Percentiles rank a stretch among this genome's conserved stretches.
phyloP scores from a whole-genome alignment of 2,329 filamentous ascomycete species.

The Pseudocercospora musae region DNA sequence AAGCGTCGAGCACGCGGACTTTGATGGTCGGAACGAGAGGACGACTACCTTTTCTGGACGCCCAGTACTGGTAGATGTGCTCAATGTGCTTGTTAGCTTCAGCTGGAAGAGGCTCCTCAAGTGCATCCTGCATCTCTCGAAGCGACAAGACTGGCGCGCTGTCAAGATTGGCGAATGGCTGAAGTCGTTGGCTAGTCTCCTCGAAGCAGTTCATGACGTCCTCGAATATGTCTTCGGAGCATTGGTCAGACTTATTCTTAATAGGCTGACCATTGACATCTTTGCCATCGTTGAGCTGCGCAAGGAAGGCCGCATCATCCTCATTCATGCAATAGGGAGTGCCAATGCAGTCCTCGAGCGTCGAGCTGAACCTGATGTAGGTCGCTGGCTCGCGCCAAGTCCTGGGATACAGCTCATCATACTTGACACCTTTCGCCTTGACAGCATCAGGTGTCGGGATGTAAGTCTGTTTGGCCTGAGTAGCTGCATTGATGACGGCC shows the following conservation, averaged over 20 bases:
- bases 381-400: constrained; percentile 80
- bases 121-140: constrained; percentile 60
- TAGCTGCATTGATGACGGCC: constrained; percentile 67
- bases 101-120: constrained; percentile 54
- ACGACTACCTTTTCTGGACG: constrained; percentile 65
- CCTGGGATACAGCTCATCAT: constrained; percentile 82
- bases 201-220: constrained; percentile 94
- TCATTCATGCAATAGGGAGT: constrained; percentile 91
- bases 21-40: constrained; percentile 77
- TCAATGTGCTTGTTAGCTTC: constrained; percentile 62
- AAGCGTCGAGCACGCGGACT: constrained; percentile 70
- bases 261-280: constrained; percentile 41
- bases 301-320: constrained; percentile 83
- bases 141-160: constrained; percentile 70
- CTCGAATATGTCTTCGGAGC: constrained; percentile 90
- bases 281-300: constrained; percentile 75
- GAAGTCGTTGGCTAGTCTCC: constrained; percentile 74
- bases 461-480: constrained; percentile 58
- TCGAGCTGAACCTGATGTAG: constrained; percentile 97
- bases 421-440: constrained; percentile 63
- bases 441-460: constrained; percentile 66
- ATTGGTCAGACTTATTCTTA: constrained; percentile 51
- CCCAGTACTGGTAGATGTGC: constrained; percentile 89
- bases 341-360: constrained; percentile 90
- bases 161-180: constrained; percentile 86